phyloP scores from a whole-genome alignment of 2,329 filamentous ascomycete genomes.

The Immersiporthe knoxdaviesiana region DNA sequence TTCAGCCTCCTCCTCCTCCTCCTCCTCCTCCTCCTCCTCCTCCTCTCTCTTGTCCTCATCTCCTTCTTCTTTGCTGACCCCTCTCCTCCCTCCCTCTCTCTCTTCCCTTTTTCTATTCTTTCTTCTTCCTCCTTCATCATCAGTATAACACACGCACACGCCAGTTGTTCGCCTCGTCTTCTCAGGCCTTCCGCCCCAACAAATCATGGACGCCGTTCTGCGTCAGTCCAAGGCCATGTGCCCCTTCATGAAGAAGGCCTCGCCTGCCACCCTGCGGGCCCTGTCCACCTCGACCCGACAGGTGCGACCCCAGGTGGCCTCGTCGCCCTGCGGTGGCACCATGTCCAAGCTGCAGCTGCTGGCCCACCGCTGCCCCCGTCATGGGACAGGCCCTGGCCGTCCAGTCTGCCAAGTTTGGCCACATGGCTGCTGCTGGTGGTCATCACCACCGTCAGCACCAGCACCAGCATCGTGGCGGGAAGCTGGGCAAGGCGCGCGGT shows the following conservation, averaged over 20 bases:
- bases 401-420: slow-evolving; percentile 66
- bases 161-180: no score
- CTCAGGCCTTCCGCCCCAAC: background rate
- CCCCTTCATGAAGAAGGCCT: slow-evolving; percentile 94
- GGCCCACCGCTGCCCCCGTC: slow-evolving; percentile 91
- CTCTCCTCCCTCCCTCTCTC: background rate
- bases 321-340: slow-evolving; percentile 77
- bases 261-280: slow-evolving; percentile 86
- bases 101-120: background rate
- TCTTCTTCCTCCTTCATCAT: background rate
- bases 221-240: slow-evolving; percentile 97
- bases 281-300: slow-evolving; percentile 75
- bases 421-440: slow-evolving; percentile 44
- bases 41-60: background rate
- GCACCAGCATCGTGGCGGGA: slow-evolving; percentile 46
- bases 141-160: background rate
- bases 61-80: background rate
- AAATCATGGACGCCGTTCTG: slow-evolving; percentile 85
- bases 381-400: slow-evolving; percentile 98
- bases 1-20: slow-evolving; percentile 3
- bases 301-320: slow-evolving; percentile 54
- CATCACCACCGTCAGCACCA: background rate
- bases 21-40: background rate
- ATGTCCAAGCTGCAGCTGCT: slow-evolving; percentile 97
- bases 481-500: slow-evolving; percentile 64